Conservation (phyloP, 2,329 filamentous ascomycete species). For the Microthyrium microscopicum region DNA sequence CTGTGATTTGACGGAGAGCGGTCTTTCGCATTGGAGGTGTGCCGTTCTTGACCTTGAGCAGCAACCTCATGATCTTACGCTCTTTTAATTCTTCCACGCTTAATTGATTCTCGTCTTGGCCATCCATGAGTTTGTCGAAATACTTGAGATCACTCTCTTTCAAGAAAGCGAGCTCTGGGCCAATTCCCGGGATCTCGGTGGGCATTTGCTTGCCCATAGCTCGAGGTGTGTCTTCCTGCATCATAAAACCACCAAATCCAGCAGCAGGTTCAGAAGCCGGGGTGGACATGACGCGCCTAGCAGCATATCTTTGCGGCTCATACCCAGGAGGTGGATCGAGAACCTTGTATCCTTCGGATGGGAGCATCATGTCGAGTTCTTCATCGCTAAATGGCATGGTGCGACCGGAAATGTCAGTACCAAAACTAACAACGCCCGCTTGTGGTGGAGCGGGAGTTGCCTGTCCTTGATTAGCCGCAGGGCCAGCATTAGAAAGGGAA, state of each 20-base stretch:
- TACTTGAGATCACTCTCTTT: conserved; percentile 98
- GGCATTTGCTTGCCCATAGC: conserved; percentile 79
- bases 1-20: conserved; percentile 86
- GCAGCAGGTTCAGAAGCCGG: conserved; percentile 44
- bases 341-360: conserved; percentile 82
- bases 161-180: conserved; percentile 93
- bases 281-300: conserved; percentile 59
- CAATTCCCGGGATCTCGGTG: conserved; percentile 89
- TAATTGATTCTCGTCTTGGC: conserved; percentile 77
- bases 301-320: conserved; percentile 60
- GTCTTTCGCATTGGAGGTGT: conserved; percentile 98
- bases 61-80: conserved; percentile 90
- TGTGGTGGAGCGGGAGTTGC: conserved; percentile 24
- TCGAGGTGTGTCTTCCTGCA: conserved; percentile 79
- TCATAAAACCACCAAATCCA: conserved; percentile 70
- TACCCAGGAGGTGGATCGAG: conserved; percentile 85
- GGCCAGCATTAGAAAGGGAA: conserved; percentile 47
- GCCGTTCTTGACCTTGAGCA: conserved; percentile 98
- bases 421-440: conserved; percentile 46
- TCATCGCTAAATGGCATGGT: conserved; percentile 62
- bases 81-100: conserved; percentile 94
- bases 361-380: conserved; percentile 81
- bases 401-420: conserved; percentile 62
- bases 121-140: conserved; percentile 93
- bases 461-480: conserved; percentile 33